Percentiles rank a stretch among this genome's conserved stretches.
Evolutionary conservation across 345 rosid genomes (phyloP).

Genomic region (Eucalyptus regnans): DNA sequence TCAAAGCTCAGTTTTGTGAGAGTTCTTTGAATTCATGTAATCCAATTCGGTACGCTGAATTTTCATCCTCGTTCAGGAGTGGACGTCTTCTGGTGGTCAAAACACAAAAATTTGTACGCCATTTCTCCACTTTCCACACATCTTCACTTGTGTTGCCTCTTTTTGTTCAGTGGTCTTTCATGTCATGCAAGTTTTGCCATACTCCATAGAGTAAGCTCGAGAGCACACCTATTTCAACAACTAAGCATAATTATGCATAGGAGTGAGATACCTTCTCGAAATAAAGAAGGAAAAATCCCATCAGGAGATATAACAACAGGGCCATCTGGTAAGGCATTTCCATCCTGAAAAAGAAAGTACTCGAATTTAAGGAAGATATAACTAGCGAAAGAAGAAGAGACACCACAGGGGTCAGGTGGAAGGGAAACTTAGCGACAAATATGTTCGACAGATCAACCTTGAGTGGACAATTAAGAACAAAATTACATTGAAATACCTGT

Average conservation of each 20-base stretch:
- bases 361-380: background rate
- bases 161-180: background rate
- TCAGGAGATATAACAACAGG: conserved; percentile 97
- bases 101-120: background rate
- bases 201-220: background rate
- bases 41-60: background rate
- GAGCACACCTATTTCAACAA: background rate
- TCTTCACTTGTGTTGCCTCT: background rate
- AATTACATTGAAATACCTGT: background rate
- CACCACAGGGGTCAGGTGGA: background rate
- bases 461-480: background rate
- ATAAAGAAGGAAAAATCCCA: conserved; percentile 86
- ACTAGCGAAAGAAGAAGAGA: background rate
- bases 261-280: conserved; percentile 61
- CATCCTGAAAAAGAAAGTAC: conserved; percentile 39
- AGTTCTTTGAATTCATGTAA: background rate
- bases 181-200: background rate
- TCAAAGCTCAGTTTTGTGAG: background rate
- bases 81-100: background rate
- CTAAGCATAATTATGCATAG: background rate
- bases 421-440: background rate
- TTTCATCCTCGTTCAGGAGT: background rate
- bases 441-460: background rate
- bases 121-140: background rate
- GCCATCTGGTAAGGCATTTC: conserved; percentile 89